Evolutionary conservation across 768 basidiomycete species (phyloP).

Genomic region (Astraeus odoratus): DNA sequence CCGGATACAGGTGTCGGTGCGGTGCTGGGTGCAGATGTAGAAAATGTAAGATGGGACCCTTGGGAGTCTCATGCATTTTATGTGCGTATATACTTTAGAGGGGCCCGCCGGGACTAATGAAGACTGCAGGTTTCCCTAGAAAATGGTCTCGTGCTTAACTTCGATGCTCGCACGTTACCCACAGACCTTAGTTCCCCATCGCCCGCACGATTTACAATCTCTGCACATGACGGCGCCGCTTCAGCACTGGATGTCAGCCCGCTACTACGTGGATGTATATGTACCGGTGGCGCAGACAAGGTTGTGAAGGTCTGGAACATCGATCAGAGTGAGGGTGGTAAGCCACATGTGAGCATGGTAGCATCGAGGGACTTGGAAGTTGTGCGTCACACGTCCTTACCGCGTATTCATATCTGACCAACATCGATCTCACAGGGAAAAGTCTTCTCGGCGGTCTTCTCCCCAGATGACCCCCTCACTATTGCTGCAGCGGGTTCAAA

Average conservation of each 20-base stretch:
- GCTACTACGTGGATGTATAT: conserved; percentile 83
- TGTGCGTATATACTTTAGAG: conserved; percentile 38
- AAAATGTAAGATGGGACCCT: conserved; percentile 92
- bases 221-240: conserved; percentile 88
- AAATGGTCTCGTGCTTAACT: conserved; percentile 90
- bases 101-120: background rate
- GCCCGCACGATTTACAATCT: conserved; percentile 77
- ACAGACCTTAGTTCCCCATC: conserved; percentile 57
- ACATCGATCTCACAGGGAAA: conserved; percentile 60
- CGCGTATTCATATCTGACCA: background rate
- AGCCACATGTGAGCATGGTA: conserved; percentile 75
- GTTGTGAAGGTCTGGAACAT: conserved; percentile 96
- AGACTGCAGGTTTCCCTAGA: conserved; percentile 76
- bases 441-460: conserved; percentile 88
- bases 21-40: conserved; percentile 84
- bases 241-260: conserved; percentile 89
- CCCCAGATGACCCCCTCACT: conserved; percentile 91
- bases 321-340: conserved; percentile 53
- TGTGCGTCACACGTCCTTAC: conserved; percentile 39
- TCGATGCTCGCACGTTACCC: conserved; percentile 80
- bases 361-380: conserved; percentile 86
- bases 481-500: conserved; percentile 92
- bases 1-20: conserved; percentile 81
- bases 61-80: conserved; percentile 87
- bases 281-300: conserved; percentile 93